These are phyloP conservation scores for Artemisia annua DNA, from an alignment of 129 eudicot genomes.

Conservation along the genomic window DNA sequence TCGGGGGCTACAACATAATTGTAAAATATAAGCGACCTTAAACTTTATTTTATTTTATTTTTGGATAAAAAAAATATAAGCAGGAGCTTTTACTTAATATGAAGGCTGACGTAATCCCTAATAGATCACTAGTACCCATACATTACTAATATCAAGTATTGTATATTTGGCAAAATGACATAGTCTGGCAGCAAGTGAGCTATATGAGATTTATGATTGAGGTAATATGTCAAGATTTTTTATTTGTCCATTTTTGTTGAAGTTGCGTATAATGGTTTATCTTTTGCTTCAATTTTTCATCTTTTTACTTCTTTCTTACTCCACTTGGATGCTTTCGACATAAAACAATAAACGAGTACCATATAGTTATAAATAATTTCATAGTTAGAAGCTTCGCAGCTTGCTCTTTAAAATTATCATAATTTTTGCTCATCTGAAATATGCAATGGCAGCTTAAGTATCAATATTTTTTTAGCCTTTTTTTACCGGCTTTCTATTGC, in stretches of 20 bases:
- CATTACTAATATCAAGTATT: too few species aligned
- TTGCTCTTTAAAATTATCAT: slow-evolving; percentile 1
- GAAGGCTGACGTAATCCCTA: too few species aligned
- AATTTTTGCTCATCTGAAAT: background rate
- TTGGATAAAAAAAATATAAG: too few species aligned
- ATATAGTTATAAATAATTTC: slow-evolving; percentile 5
- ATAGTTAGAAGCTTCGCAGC: slow-evolving; percentile 23
- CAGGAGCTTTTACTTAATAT: too few species aligned
- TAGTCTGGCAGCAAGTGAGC: slow-evolving; percentile 59
- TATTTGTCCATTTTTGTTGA: slow-evolving; percentile 16
- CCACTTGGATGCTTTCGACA: background rate
- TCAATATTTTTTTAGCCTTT: too few species aligned
- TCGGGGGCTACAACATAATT: too few species aligned
- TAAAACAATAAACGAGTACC: background rate
- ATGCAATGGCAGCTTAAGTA: background rate
- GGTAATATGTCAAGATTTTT: slow-evolving; percentile 10
- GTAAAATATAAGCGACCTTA: too few species aligned
- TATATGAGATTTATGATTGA: background rate
- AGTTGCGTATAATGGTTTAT: slow-evolving; percentile 39
- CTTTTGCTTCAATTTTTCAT: slow-evolving; percentile 9
- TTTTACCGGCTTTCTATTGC: too few species aligned
- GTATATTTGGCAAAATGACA: too few species aligned
- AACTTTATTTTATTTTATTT: too few species aligned
- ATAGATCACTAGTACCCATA: too few species aligned
- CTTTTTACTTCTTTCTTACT: background rate